A percentile compares a stretch with the other conserved stretches of the same genome.
Conservation (phyloP, 2,329 filamentous ascomycete species). For the Neurospora crassa region DNA sequence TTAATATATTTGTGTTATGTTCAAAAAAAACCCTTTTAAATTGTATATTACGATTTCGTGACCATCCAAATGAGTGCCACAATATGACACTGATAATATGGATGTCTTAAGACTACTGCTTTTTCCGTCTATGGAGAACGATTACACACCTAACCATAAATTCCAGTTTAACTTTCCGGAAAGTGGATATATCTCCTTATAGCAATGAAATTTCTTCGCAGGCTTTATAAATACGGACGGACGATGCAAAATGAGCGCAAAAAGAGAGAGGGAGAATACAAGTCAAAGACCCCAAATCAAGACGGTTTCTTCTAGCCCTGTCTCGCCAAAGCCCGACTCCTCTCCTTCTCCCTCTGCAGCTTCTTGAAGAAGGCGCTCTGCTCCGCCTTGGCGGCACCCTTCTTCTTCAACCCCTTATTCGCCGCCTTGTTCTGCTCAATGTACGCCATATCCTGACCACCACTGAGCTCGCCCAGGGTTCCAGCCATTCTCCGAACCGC, state of each 20-base stretch:
- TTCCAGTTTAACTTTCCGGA: background rate
- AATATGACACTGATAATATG: background rate
- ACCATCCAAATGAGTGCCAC: background rate
- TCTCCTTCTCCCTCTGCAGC: constrained; percentile 50
- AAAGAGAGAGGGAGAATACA: background rate
- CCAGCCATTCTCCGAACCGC: constrained; percentile 63
- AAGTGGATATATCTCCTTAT: background rate
- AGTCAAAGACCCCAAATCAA: background rate
- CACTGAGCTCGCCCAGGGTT: constrained; percentile 74
- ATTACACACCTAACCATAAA: background rate
- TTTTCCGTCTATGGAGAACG: background rate
- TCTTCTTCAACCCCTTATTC: constrained; percentile 55
- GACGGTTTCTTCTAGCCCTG: constrained; percentile 1
- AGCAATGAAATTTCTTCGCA: background rate
- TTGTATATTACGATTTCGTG: background rate
- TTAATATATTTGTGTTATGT: too few species aligned
- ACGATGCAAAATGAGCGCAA: background rate
- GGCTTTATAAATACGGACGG: background rate
- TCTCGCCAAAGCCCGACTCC: constrained; percentile 25
- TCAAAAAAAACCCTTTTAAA: too few species aligned
- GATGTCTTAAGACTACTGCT: background rate
- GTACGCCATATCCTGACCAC: constrained; percentile 96
- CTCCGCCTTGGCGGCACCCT: constrained; percentile 34
- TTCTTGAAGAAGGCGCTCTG: constrained; percentile 58
- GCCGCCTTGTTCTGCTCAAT: constrained; percentile 69